A percentile compares a stretch with the other conserved stretches of the same genome.
These are phyloP conservation scores for Pyrenopolyporus hunteri DNA, from an alignment of 495 filamentous ascomycete genomes.

Conservation along the genomic window DNA sequence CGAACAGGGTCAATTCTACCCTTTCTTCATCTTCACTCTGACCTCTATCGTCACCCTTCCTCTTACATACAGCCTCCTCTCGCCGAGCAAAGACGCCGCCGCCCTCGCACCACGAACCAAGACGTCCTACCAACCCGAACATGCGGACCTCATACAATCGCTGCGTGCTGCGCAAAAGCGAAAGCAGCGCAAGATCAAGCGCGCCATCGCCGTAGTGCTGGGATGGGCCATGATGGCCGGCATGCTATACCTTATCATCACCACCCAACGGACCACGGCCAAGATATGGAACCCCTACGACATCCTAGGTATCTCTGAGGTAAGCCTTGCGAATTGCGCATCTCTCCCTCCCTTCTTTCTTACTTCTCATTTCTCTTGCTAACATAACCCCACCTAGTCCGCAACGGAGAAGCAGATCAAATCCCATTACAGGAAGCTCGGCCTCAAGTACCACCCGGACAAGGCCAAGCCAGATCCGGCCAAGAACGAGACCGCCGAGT, in stretches of 20 bases:
- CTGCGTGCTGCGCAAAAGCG: conserved; percentile 88
- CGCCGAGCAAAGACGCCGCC: conserved; percentile 73
- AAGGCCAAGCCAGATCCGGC: conserved; percentile 80
- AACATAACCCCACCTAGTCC: conserved; percentile 56
- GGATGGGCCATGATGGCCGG: conserved; percentile 88
- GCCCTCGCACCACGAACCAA: conserved; percentile 56
- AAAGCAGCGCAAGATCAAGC: conserved; percentile 88
- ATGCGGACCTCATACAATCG: conserved; percentile 81
- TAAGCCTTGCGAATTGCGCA: conserved; percentile 48
- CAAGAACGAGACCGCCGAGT: conserved; percentile 88
- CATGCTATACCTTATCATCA: conserved; percentile 89
- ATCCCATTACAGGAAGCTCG: conserved; percentile 82
- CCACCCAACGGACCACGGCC: conserved; percentile 70
- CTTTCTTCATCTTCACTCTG: conserved; percentile 95
- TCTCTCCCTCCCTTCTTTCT: neutral
- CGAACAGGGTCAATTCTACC: conserved; percentile 98
- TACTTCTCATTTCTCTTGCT: neutral
- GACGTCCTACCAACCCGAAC: conserved; percentile 78
- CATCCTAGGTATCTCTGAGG: conserved; percentile 82
- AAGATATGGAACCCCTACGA: conserved; percentile 98
- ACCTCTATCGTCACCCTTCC: conserved; percentile 86
- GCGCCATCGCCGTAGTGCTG: conserved; percentile 71
- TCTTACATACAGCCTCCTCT: conserved; percentile 83
- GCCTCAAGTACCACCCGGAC: conserved; percentile 88
- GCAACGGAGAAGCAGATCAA: conserved; percentile 90